phyloP scores from a whole-genome alignment of 148 eudicot genomes.

The Heliosperma pusillum region DNA sequence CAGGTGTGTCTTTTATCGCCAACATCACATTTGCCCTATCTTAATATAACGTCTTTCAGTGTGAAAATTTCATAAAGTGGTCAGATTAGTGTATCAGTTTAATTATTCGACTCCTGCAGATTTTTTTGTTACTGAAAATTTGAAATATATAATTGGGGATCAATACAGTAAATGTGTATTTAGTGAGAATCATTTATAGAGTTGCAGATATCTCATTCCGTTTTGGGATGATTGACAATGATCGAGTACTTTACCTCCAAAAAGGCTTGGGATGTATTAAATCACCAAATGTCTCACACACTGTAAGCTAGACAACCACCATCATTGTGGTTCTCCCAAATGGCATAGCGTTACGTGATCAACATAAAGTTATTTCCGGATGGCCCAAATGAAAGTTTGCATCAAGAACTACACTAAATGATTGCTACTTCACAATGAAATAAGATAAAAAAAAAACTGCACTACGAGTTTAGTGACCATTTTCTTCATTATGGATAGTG shows the following conservation, averaged over 20 bases:
- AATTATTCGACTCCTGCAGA: not conserved
- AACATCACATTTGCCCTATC: not conserved
- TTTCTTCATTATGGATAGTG: not conserved
- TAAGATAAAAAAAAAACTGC: no score
- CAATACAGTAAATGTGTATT: not conserved
- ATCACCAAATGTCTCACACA: not conserved
- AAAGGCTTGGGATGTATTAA: not conserved
- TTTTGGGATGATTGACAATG: not conserved
- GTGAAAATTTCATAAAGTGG: not conserved
- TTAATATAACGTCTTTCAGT: not conserved
- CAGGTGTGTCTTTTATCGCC: conserved; percentile 23
- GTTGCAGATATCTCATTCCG: not conserved
- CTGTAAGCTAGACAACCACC: not conserved
- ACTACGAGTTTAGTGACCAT: not conserved
- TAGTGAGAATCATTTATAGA: not conserved
- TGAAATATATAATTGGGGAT: not conserved
- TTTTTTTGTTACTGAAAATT: not conserved
- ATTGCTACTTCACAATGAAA: no score
- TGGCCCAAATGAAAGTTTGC: not conserved
- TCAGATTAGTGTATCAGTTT: not conserved
- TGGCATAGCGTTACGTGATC: not conserved
- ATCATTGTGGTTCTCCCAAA: not conserved
- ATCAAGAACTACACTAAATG: not conserved
- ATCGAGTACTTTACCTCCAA: not conserved
- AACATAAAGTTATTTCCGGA: not conserved